A percentile compares a stretch with the other conserved stretches of the same genome.
phyloP scores from a whole-genome alignment of 257 asterid genomes.

The Lavandula angustifolia region DNA sequence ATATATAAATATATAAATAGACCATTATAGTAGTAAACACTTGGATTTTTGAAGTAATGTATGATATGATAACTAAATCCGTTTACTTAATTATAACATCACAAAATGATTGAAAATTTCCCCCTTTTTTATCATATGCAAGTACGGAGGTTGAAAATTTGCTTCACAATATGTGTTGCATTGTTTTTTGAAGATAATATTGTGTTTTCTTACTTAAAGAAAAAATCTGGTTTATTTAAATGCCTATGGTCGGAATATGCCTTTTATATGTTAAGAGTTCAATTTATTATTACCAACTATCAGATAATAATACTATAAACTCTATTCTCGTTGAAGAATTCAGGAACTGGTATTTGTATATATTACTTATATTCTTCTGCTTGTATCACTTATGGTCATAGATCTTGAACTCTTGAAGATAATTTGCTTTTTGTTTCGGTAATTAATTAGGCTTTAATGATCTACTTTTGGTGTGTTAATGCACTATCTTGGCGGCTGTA shows the following conservation, averaged over 20 bases:
- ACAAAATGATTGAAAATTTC: background rate
- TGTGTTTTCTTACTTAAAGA: conserved; percentile 3
- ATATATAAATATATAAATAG: background rate
- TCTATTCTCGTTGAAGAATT: too few species aligned
- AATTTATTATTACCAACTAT: too few species aligned
- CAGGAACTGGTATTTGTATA: too few species aligned
- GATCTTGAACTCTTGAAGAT: too few species aligned
- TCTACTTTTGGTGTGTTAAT: too few species aligned
- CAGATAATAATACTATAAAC: too few species aligned
- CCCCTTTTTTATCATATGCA: background rate
- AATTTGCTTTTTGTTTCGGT: background rate
- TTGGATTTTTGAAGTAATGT: conserved; percentile 3
- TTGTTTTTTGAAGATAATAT: background rate
- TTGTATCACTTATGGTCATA: too few species aligned
- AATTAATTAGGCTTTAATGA: too few species aligned
- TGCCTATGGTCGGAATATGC: background rate
- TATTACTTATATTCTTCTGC: too few species aligned
- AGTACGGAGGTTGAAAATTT: background rate
- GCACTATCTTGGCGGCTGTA: too few species aligned
- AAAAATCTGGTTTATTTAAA: background rate
- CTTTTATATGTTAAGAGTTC: background rate
- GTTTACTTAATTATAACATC: background rate
- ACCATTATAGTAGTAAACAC: background rate
- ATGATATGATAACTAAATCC: background rate
- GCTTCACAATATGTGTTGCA: background rate